Base-by-base conservation (phyloP, 345 rosid species). In the Camelina sativa region DNA sequence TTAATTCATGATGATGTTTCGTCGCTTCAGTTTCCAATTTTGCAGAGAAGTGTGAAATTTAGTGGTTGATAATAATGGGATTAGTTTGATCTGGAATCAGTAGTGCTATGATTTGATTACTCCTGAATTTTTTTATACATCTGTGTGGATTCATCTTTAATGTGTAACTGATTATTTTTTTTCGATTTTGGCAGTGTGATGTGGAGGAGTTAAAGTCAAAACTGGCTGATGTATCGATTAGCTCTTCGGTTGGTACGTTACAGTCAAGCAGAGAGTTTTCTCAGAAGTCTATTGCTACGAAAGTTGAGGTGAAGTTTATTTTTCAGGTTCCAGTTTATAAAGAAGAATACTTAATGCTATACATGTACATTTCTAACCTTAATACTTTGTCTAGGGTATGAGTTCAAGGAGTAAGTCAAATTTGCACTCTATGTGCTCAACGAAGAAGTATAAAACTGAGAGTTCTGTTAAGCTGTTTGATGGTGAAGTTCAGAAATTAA, bases 401-500 rank as follows among this genome's bases (percentile, higher is more conserved):
- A 89, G 83, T 56, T 79, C 87, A 80, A 88, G 85, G 79, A 87
- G 91, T 72, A 87, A 89, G 78, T 86, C 83, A 65, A 86, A 82
- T 58, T 70, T 67, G 22, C 84, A 73, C 35, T 81, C 93, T 79
- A 84, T 85, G 69, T 73, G 84, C 28, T 88, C 90, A 5, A 81
- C 75, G 43, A 84, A 86, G 81, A 87, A 87, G 73, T 81, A 74
- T 71, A 87, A 63, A 81, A 81, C 83, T 69, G 87, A 85, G 53
- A 90, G 80, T 59, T 81, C 81, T 19, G 59, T 84, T 52, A 84
- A 76, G 58, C 75, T 73, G 51, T 76, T 82, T 32, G 83, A 81
- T 46, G 87, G 85, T 28, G 90, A 94, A 73, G 88, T 91, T 58
- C 93, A 81, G 47, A 89, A 80, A 81, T 80, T 94, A 48, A 94